phyloP scores from a whole-genome alignment of 2,329 filamentous ascomycete genomes.

The Apiospora phragmitis region DNA sequence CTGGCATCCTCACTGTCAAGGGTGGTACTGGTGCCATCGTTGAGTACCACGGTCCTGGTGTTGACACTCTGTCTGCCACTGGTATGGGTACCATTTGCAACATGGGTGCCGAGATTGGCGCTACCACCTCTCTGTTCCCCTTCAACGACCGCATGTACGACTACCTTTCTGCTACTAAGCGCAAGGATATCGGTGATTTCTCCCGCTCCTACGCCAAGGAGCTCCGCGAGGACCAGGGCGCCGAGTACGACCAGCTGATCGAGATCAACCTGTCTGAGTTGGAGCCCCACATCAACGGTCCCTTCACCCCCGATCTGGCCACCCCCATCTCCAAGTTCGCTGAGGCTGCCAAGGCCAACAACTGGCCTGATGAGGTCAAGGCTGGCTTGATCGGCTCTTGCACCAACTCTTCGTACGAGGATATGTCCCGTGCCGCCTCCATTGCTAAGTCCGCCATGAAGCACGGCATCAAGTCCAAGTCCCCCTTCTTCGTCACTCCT shows the following conservation, averaged over 20 bases:
- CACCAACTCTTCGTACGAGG: constrained; percentile 86
- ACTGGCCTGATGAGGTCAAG: constrained; percentile 95
- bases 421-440: constrained; percentile 91
- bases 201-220: constrained; percentile 81
- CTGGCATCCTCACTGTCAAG: constrained; percentile 95
- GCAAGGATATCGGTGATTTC: constrained; percentile 86
- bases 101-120: constrained; percentile 65
- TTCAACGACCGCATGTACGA: constrained; percentile 99
- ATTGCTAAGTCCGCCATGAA: constrained; percentile 89
- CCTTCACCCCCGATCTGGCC: constrained; percentile 96
- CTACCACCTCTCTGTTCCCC: constrained; percentile 93
- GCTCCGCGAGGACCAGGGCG: constrained; percentile 83
- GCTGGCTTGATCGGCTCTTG: constrained; percentile 97
- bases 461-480: constrained; percentile 92
- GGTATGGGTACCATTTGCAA: constrained; percentile 73
- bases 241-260: constrained; percentile 93
- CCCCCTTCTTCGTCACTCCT: constrained; percentile 91
- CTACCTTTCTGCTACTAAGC: constrained; percentile 90
- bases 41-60: constrained; percentile 74
- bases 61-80: constrained; percentile 73
- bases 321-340: constrained; percentile 98
- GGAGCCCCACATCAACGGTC: constrained; percentile 97
- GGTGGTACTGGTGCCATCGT: constrained; percentile 92
- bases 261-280: constrained; percentile 95
- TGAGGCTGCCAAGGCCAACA: constrained; percentile 89